Evolutionary conservation across 2,329 filamentous ascomycete genomes (phyloP).

Genomic region (Ilyonectria robusta): DNA sequence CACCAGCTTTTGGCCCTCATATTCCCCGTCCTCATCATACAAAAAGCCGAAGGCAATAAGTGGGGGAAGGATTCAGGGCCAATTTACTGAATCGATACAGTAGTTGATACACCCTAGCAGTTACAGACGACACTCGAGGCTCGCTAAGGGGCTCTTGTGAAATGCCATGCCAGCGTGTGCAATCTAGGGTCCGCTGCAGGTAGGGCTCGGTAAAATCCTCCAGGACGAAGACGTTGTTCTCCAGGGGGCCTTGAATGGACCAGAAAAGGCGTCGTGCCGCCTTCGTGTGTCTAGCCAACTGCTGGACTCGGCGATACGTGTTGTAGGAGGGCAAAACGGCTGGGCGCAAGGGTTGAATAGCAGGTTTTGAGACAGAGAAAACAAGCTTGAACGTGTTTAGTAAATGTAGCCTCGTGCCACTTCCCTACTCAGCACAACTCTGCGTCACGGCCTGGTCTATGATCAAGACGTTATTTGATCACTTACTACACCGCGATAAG

Average conservation of each 20-base stretch:
- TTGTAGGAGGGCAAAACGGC: background rate
- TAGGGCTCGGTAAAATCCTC: constrained; percentile 20
- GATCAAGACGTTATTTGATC: too few species aligned
- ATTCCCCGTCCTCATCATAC: background rate
- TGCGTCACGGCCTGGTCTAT: too few species aligned
- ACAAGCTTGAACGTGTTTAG: too few species aligned
- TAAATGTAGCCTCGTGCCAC: too few species aligned
- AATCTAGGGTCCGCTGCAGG: constrained; percentile 3
- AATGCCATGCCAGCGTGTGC: constrained; percentile 26
- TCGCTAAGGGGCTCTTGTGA: constrained; percentile 30
- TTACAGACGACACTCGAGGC: background rate
- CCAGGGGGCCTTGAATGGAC: constrained; percentile 22
- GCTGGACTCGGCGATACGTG: background rate
- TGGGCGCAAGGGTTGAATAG: too few species aligned
- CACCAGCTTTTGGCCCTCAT: background rate
- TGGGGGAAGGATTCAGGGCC: too few species aligned
- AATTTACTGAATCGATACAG: too few species aligned
- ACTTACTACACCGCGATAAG: too few species aligned
- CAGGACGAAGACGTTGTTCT: constrained; percentile 29
- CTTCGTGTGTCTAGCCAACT: background rate
- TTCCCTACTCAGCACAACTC: too few species aligned
- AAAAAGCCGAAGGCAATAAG: too few species aligned
- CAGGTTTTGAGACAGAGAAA: too few species aligned
- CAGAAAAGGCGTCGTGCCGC: too few species aligned
- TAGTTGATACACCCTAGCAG: background rate